These are phyloP conservation scores for Blastobotrys capitulatus DNA, from an alignment of 1,139 yeast genomes.

Conservation along the genomic window DNA sequence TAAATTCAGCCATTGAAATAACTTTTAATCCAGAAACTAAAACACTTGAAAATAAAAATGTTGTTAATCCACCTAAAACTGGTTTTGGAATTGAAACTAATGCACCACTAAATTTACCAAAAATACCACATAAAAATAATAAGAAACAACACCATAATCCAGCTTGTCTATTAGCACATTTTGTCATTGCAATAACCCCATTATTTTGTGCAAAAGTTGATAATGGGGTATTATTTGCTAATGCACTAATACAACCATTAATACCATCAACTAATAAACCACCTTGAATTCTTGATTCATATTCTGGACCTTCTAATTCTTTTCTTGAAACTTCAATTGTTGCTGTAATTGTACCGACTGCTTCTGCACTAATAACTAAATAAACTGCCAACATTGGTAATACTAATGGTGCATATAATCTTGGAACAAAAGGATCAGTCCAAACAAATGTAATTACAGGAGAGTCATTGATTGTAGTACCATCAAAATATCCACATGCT, in stretches of 20 bases:
- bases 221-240: conserved; percentile 66
- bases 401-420: conserved; percentile 76
- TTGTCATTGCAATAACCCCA: conserved; percentile 86
- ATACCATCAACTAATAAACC: conserved; percentile 79
- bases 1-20: conserved; percentile 63
- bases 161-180: conserved; percentile 78
- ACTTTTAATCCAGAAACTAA: conserved; percentile 85
- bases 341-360: conserved; percentile 90
- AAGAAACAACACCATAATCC: conserved; percentile 90
- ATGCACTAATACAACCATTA: conserved; percentile 66
- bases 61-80: conserved; percentile 89
- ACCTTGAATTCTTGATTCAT: conserved; percentile 85
- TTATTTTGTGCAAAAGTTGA: conserved; percentile 90
- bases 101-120: conserved; percentile 86
- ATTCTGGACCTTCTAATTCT: conserved; percentile 72
- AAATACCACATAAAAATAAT: conserved; percentile 76
- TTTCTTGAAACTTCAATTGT: conserved; percentile 84
- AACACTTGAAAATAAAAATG: conserved; percentile 81
- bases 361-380: conserved; percentile 78
- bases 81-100: conserved; percentile 78
- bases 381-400: conserved; percentile 79
- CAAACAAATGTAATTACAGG: conserved; percentile 83
- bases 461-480: conserved; percentile 52
- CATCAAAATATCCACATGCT: conserved; percentile 76
- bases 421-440: conserved; percentile 75